These are phyloP conservation scores for Bremia lactucae DNA, from an alignment of 352 stramenopile genomes.

Conservation along the genomic window DNA sequence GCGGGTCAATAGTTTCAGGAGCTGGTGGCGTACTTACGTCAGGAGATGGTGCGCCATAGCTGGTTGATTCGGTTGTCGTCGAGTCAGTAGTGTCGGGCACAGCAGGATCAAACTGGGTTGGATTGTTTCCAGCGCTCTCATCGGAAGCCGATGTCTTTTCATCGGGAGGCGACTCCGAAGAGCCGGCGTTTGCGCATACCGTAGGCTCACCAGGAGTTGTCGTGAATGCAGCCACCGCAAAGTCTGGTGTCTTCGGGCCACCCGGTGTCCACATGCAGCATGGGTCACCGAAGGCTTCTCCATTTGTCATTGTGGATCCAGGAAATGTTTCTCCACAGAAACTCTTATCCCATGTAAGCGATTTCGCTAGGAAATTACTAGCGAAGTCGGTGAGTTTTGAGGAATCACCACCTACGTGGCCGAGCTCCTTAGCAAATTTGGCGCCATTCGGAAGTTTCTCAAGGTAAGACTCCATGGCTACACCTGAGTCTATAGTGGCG, in stretches of 20 bases:
- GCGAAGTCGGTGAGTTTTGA: conserved; percentile 28
- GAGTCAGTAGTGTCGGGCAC: conserved; percentile 1
- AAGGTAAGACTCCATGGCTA: conserved; percentile 19
- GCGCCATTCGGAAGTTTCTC: conserved; percentile 32
- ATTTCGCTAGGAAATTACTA: conserved; percentile 19
- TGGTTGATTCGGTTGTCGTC: neutral
- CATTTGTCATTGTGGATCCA: conserved; percentile 23
- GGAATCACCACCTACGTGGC: conserved; percentile 21
- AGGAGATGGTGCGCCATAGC: no score
- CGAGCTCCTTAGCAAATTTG: conserved; percentile 26
- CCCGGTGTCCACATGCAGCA: conserved; percentile 40
- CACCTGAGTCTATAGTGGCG: conserved; percentile 8
- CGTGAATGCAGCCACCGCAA: conserved; percentile 26
- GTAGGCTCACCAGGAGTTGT: conserved; percentile 12
- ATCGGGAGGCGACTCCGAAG: neutral
- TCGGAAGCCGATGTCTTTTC: no score
- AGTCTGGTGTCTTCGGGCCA: conserved; percentile 25
- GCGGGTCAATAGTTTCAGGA: neutral
- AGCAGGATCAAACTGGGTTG: neutral
- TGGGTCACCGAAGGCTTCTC: conserved; percentile 38
- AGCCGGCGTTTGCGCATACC: conserved; percentile 4
- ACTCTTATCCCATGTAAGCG: conserved; percentile 14
- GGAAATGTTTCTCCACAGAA: conserved; percentile 20
- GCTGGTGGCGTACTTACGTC: neutral
- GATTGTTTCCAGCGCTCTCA: neutral